Evolutionary conservation across 331 rosid genomes (phyloP), one percentile per base, ranked within the genome.

Genomic region (Rhamnella rubrinervis): DNA sequence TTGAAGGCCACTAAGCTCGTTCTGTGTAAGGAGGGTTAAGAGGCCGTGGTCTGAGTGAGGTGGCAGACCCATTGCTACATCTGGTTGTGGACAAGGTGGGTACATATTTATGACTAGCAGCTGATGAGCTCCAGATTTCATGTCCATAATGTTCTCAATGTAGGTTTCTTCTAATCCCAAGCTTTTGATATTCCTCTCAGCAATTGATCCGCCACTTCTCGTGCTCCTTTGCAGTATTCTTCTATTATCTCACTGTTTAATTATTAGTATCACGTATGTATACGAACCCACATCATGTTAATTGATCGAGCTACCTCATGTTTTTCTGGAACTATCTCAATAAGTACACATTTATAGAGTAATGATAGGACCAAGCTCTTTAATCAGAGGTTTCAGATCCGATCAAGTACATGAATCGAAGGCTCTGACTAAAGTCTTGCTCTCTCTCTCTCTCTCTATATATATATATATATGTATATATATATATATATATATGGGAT

Each of bases 11-110:
- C 64, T 23, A 55, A 69, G 56, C 3, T 76, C 68, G 56, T 81
- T 82, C 31, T 87, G 85, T 66, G 69, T 68, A 0, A 84, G 70
- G 1, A 87, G 79, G 26, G 86, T 84, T 10, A 82, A 53, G 70
- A 87, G 79, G 68, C 85, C 88, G 21, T 81, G 84, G n/a, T 87
- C 92, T 13, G 92, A 77, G 70, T 86, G 92, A 0, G 85, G 59
- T 0, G 83, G 89, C 68, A 81, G 76, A 16, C 87, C 92, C 77
- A 77, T 79, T 3, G 60, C 80, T 2, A 52, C 69, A 7, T 84
- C 87, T 4, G 84, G 82, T 10, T 70, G n/a, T 4, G 86, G 86
- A 38, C 89, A 81, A 2, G 80, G 84, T 39, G 92, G 87, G 76
- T 84, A 87, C 8, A 28, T 70, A 71, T 83, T 86, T 8, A 77